A percentile compares a stretch with the other conserved stretches of the same genome.
phyloP scores from a whole-genome alignment of 176 grass and related monocot species.

The Triticum urartu region DNA sequence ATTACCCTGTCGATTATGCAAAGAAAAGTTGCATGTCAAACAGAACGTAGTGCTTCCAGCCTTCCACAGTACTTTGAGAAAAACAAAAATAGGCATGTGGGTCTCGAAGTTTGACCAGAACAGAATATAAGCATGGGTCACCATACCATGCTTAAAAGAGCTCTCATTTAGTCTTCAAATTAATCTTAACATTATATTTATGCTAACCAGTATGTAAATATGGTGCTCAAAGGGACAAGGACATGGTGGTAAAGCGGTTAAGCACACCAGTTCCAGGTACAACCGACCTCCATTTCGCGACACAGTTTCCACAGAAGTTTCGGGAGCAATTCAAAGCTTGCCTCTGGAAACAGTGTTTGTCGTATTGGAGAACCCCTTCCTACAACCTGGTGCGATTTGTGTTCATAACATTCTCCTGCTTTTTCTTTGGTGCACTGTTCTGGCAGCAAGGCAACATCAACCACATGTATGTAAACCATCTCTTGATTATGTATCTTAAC shows the following conservation, averaged over 20 bases:
- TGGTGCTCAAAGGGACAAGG: constrained; percentile 64
- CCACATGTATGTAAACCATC: constrained; percentile 46
- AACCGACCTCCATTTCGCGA: constrained; percentile 53
- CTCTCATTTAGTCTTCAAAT: too few species aligned
- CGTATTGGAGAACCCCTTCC: constrained; percentile 81
- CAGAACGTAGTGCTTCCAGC: neutral
- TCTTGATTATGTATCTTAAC: neutral
- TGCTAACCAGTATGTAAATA: neutral
- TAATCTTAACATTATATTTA: neutral
- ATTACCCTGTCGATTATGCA: too few species aligned
- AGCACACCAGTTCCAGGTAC: constrained; percentile 40
- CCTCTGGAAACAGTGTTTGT: constrained; percentile 78
- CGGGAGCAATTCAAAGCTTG: constrained; percentile 72
- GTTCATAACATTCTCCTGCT: constrained; percentile 15
- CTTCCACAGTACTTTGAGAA: neutral
- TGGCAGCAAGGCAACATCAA: constrained; percentile 61
- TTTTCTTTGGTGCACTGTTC: constrained; percentile 44
- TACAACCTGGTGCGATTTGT: constrained; percentile 65
- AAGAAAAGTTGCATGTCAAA: neutral
- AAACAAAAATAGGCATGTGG: neutral
- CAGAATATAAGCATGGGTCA: neutral
- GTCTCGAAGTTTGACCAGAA: neutral
- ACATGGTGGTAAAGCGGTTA: constrained; percentile 39
- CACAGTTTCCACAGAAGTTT: constrained; percentile 53
- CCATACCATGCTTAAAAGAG: neutral